Percentiles rank a stretch among this genome's conserved stretches.
phyloP scores from a whole-genome alignment of 805 yeast species.

The Candida pseudoglaebosa region DNA sequence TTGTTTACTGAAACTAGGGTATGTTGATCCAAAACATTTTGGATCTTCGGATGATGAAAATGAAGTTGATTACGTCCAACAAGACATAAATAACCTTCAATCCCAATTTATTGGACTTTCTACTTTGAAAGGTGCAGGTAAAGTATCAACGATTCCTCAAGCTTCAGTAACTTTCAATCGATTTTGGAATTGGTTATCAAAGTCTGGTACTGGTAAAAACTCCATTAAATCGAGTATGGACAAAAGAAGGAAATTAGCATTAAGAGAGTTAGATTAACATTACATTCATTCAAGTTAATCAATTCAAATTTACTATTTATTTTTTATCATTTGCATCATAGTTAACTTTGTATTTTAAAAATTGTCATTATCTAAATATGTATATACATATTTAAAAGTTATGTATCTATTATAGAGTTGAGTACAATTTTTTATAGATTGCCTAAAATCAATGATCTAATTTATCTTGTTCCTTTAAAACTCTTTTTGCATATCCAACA shows the following conservation, averaged over 20 bases:
- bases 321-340: neutral
- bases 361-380: neutral
- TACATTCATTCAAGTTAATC: too few relatives aligned
- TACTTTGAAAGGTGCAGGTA: constrained; percentile 37
- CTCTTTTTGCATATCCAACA: constrained; percentile 16
- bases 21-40: constrained; percentile 14
- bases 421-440: too few relatives aligned
- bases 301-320: neutral
- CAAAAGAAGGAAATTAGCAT: constrained; percentile 37
- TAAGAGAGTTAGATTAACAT: constrained; percentile 37
- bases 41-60: constrained; percentile 21
- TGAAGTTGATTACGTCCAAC: constrained; percentile 18
- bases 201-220: constrained; percentile 10
- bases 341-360: neutral
- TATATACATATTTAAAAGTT: neutral
- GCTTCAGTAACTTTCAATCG: constrained; percentile 19
- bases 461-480: constrained; percentile 4
- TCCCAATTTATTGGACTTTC: constrained; percentile 38
- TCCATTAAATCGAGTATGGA: constrained; percentile 30
- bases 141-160: constrained; percentile 28
- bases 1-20: constrained; percentile 15
- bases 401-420: neutral
- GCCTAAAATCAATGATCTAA: too few relatives aligned
- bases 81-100: constrained; percentile 30
- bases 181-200: constrained; percentile 23